Evolutionary conservation across 768 basidiomycete species (phyloP), one percentile per base, ranked within the genome.

Genomic region (Mycena albidolilacea): DNA sequence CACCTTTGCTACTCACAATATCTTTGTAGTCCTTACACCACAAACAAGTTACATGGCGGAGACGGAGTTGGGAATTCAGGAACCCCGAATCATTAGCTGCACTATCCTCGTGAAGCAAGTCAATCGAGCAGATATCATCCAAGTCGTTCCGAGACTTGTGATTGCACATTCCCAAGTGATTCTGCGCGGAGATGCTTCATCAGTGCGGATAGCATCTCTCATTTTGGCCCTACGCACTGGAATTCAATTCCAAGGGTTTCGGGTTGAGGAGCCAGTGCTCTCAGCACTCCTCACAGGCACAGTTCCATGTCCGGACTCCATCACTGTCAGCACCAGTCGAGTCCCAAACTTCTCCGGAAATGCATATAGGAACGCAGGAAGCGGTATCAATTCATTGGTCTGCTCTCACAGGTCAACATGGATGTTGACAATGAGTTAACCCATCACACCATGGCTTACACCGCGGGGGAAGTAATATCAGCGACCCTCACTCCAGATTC

Each of bases 331-430:
- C 55, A 57, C 55, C 30, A 57, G 30, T 57, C 55, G 55, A 30
- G 55, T 57, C 12, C 55, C 55, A 30, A 57, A 57, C 55, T 57
- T 57, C 55, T 57, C 55, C 23, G 30, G 30, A 23, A 57, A 57
- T 35, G 23, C 55, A 7, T 57, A 57, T 35, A 30, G 30, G 55
- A 35, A 57, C 30, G 11, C 30, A 14, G 55, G 23, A 23, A 57
- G 55, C 14, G 46, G 46, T 57, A 57, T 57, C 55, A 57, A 57
- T 57, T 57, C 30, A 57, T 57, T 35, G 55, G 55, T 10, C 55
- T 35, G 30, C 55, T 57, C 30, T 35, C 55, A 7, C 55, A 57
- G 30, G 55, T 57, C 30, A 57, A 57, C 55, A 35, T 23, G 55
- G 55, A 57, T 12, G 55, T 57, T 57, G 55, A 57, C 12, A 35